phyloP scores from a whole-genome alignment of 176 grass and related monocot species.

The Luzula sylvatica region DNA sequence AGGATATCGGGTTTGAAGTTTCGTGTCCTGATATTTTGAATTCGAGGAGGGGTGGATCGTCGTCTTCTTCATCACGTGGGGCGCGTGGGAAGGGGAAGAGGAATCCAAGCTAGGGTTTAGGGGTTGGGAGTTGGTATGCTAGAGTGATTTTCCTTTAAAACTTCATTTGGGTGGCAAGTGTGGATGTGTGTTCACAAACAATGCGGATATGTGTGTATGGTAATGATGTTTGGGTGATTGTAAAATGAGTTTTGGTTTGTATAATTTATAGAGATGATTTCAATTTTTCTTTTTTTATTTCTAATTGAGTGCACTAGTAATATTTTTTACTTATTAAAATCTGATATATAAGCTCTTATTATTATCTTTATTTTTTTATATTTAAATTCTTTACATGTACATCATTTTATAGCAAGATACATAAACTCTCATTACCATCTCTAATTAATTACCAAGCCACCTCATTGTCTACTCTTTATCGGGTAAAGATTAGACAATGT shows the following conservation, averaged over 20 bases:
- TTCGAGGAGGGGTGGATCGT: background rate
- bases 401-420: too few species aligned
- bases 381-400: too few species aligned
- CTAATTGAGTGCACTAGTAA: background rate
- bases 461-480: too few species aligned
- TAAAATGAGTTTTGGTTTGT: conserved; percentile 8
- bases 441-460: too few species aligned
- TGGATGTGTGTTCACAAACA: background rate
- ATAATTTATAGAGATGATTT: background rate
- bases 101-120: background rate
- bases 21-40: conserved; percentile 15
- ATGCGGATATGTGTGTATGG: background rate
- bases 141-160: background rate
- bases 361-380: too few species aligned
- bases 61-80: conserved; percentile 17
- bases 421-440: too few species aligned
- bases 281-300: background rate
- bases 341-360: too few species aligned
- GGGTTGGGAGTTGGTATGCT: background rate
- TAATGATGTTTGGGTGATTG: conserved; percentile 1
- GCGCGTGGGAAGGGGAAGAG: conserved; percentile 14
- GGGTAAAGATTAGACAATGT: too few species aligned
- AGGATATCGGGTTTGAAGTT: conserved; percentile 62
- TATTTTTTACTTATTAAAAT: background rate
- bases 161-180: background rate